Evolutionary conservation across 1,284 basidiomycete species (phyloP), one percentile per base, ranked within the genome.

Genomic region (Golubevia pallescens): DNA sequence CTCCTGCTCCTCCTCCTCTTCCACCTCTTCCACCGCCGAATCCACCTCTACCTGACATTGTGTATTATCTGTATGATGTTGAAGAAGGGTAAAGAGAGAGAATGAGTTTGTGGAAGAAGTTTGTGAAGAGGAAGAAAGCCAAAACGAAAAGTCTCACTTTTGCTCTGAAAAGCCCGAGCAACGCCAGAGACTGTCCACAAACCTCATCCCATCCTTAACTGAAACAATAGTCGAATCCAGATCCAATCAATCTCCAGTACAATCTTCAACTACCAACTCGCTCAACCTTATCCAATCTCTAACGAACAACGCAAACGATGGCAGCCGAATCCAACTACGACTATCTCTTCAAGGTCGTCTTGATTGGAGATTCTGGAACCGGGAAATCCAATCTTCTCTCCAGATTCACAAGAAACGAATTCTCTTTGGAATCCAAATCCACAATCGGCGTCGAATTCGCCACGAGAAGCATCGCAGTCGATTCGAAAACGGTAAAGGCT

Each of bases 371-470:
- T 88, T 97, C 94, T 75, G 97, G 96, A 80, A 96, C 98, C 86
- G 96, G 96, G 87, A 99, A 99, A 90, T 97, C 89, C 87, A 89
- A 83, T 73, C 71, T 85, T 23, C 79, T 85, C 59, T 80, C 78
- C 58, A 75, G 82, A 61, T 99, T 99, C 91, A 99, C 96, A 74
- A 91, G 96, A 76, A 98, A 98, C 86, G 96, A 98, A 88, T 99
- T 99, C 91, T 97, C 96, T 88, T 90, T 97, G 82, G 96, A 99
- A 86, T 95, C 94, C 69, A 98, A 98, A 88, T 97, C 95, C 70
- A 99, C 96, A 21, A 99, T 99, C 86, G 96, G 96, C 67, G 97
- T 99, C 80, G 97, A 99, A 87, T 99, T 99, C 85, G 96, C 96
- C 7, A 98, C 96, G 59, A 90, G 97, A 81, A 94, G 94, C 59